Conservation (phyloP, 1,284 basidiomycete species). For the Ganoderma leucocontextum region DNA sequence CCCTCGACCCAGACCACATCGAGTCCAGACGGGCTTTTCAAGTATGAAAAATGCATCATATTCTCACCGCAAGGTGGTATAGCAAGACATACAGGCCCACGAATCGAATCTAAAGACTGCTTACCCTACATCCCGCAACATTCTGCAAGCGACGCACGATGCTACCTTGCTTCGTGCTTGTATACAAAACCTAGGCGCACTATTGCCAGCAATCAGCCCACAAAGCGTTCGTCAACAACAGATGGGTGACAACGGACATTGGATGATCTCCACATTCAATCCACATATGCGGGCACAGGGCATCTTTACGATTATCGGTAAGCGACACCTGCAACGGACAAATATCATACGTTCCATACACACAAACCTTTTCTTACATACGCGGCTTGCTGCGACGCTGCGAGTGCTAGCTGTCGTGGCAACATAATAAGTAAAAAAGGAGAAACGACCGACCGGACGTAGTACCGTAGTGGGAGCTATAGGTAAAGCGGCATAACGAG, state of each 20-base stretch:
- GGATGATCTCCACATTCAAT: not conserved
- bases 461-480: slow-evolving; percentile 31
- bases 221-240: not conserved
- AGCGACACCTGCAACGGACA: slow-evolving; percentile 7
- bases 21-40: not conserved
- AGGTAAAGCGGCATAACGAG: slow-evolving; percentile 23
- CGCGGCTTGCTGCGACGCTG: not conserved
- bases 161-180: not conserved
- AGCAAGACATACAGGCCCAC: not conserved
- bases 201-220: slow-evolving; percentile 8
- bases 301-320: not conserved
- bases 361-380: slow-evolving; percentile 12
- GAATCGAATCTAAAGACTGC: not conserved
- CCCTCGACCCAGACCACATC: not conserved
- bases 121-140: not conserved
- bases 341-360: slow-evolving; percentile 6
- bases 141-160: not conserved
- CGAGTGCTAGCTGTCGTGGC: slow-evolving; percentile 2
- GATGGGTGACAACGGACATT: slow-evolving; percentile 5
- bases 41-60: not conserved
- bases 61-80: not conserved
- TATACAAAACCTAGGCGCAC: not conserved
- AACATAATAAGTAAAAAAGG: slow-evolving; percentile 16
- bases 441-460: slow-evolving; percentile 42
- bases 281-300: not conserved